Percentiles rank a stretch among this genome's conserved stretches.
Conservation (phyloP, 139 green algal species). For the Nannochloris sp. region DNA sequence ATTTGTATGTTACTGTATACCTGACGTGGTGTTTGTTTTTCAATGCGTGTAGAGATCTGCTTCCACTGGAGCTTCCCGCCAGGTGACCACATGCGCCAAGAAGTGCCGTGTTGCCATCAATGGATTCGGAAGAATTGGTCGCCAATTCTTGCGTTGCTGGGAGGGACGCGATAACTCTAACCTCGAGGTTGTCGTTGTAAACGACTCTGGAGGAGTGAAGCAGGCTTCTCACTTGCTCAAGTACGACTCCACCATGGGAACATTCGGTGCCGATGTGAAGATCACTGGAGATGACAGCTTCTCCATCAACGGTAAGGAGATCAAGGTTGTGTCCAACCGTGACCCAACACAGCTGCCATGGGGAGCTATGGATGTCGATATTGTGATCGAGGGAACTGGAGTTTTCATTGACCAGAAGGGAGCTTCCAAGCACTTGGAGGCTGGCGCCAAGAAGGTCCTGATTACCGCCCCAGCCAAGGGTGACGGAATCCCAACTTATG, state of each 20-base stretch:
- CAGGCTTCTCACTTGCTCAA: conserved; percentile 98
- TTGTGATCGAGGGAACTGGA: conserved; percentile 97
- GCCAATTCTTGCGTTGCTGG: conserved; percentile 87
- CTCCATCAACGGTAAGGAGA: conserved; percentile 88
- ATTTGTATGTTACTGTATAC: not conserved
- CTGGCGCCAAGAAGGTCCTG: conserved; percentile 98
- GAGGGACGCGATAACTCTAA: conserved; percentile 52
- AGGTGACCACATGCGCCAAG: conserved; percentile 58
- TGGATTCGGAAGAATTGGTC: conserved; percentile 95
- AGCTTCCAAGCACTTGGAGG: conserved; percentile 84
- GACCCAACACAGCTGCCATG: conserved; percentile 94
- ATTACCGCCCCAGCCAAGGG: conserved; percentile 99
- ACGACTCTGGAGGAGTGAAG: conserved; percentile 95
- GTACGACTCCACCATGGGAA: conserved; percentile 98
- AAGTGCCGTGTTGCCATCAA: conserved; percentile 98
- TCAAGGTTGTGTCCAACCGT: conserved; percentile 88
- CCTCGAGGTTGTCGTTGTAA: conserved; percentile 78
- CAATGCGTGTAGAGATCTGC: conserved; percentile 5
- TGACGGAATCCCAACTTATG: conserved; percentile 94
- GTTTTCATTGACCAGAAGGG: conserved; percentile 85
- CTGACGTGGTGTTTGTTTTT: not conserved
- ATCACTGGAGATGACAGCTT: conserved; percentile 81
- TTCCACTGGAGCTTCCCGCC: conserved; percentile 11
- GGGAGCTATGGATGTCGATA: conserved; percentile 78
- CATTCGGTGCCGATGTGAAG: conserved; percentile 91